A percentile compares a stretch with the other conserved stretches of the same genome.
These are phyloP conservation scores for Pleurotus tuoliensis DNA, from an alignment of 768 basidiomycete species.

Conservation along the genomic window DNA sequence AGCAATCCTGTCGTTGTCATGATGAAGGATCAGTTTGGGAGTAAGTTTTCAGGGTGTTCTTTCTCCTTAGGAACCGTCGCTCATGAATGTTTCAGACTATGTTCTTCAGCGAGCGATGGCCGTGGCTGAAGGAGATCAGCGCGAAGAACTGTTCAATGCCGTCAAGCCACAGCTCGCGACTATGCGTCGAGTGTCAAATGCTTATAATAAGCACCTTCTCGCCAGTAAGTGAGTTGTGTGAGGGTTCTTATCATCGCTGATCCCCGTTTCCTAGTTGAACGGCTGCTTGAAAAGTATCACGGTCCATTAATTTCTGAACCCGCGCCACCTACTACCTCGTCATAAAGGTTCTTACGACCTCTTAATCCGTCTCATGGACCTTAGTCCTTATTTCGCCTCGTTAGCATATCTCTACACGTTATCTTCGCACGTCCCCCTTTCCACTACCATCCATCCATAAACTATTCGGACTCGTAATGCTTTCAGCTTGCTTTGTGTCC, in stretches of 20 bases:
- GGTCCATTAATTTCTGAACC: slow-evolving; percentile 19
- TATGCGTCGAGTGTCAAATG: slow-evolving; percentile 69
- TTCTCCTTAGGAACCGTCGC: neutral
- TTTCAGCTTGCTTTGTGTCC: slow-evolving; percentile 6
- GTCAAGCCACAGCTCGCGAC: slow-evolving; percentile 64
- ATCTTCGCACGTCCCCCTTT: neutral
- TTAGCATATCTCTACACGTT: neutral
- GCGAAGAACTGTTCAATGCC: slow-evolving; percentile 54
- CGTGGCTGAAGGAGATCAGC: slow-evolving; percentile 70
- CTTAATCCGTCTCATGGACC: slow-evolving; percentile 16
- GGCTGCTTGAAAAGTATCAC: slow-evolving; percentile 52
- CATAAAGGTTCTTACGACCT: slow-evolving; percentile 16
- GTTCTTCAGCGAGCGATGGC: slow-evolving; percentile 77
- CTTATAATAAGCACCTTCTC: slow-evolving; percentile 76
- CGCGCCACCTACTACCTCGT: slow-evolving; percentile 9
- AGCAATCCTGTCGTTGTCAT: slow-evolving; percentile 63
- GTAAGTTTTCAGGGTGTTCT: slow-evolving; percentile 39
- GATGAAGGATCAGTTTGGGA: slow-evolving; percentile 89
- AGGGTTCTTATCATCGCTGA: slow-evolving; percentile 8
- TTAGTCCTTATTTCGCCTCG: slow-evolving; percentile 15
- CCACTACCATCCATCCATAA: slow-evolving; percentile 5
- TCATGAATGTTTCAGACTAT: slow-evolving; percentile 52
- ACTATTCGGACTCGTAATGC: slow-evolving; percentile 7
- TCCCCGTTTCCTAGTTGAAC: slow-evolving; percentile 49
- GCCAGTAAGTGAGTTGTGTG: slow-evolving; percentile 54